Evolutionary conservation across 768 basidiomycete genomes (phyloP).

Genomic region (Leucocoprinus birnbaumii): DNA sequence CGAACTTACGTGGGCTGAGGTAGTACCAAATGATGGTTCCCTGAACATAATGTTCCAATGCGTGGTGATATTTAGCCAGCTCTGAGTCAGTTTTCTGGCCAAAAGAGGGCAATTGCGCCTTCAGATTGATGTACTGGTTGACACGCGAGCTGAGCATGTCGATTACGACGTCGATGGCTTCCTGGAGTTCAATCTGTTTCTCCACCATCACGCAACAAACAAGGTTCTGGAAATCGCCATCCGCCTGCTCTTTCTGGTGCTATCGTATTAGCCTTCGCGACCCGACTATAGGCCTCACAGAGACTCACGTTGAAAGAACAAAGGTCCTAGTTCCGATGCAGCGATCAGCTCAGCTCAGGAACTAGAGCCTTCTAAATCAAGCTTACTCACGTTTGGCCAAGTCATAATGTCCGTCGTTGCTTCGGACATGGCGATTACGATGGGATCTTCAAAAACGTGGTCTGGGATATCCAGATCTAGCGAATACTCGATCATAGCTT

Average conservation of each 20-base stretch:
- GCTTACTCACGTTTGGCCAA: constrained; percentile 18
- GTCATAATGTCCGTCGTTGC: constrained; percentile 20
- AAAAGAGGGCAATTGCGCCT: constrained; percentile 17
- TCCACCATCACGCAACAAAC: constrained; percentile 23
- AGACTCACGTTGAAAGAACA: constrained; percentile 21
- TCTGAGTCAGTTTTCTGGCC: neutral
- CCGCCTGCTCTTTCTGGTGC: constrained; percentile 25
- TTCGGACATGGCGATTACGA: constrained; percentile 16
- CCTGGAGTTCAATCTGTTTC: constrained; percentile 20
- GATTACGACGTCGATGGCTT: constrained; percentile 19
- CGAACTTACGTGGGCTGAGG: constrained; percentile 1
- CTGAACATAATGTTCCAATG: constrained; percentile 7
- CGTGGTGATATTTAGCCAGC: constrained; percentile 1
- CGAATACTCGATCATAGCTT: constrained; percentile 19
- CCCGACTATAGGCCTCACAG: neutral
- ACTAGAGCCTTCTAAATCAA: neutral
- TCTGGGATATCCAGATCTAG: constrained; percentile 16
- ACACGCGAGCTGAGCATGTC: constrained; percentile 20
- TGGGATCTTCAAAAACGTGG: constrained; percentile 17
- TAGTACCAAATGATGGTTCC: constrained; percentile 11
- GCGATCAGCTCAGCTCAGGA: neutral
- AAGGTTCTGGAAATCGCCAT: constrained; percentile 24
- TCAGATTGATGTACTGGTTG: constrained; percentile 19
- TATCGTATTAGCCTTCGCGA: neutral
- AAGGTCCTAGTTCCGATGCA: constrained; percentile 16